phyloP scores from a whole-genome alignment of 2,329 filamentous ascomycete species.

The Ascochyta clinopodiicola region DNA sequence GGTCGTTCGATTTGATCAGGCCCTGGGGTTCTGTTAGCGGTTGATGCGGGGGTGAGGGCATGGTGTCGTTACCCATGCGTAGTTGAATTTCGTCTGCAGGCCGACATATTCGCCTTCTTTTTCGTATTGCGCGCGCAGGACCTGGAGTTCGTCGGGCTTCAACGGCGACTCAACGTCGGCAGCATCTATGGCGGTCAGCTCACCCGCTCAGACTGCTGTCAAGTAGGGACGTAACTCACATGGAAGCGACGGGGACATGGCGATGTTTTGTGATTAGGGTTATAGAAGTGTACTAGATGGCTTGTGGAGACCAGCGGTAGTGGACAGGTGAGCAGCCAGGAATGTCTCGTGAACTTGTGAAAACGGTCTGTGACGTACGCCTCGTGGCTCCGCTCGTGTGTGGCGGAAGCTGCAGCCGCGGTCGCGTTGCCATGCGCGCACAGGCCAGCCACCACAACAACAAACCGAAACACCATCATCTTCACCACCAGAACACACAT shows the following conservation, averaged over 20 bases:
- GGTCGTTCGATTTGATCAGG: constrained; percentile 87
- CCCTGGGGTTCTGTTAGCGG: constrained; percentile 63
- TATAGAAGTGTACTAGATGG: background rate
- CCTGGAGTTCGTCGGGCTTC: constrained; percentile 88
- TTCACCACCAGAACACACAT: constrained; percentile 5
- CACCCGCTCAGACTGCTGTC: background rate
- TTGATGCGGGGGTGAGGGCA: background rate
- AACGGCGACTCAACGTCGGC: constrained; percentile 96
- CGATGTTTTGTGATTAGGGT: background rate
- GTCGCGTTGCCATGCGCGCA: constrained; percentile 43
- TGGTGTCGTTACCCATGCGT: constrained; percentile 78
- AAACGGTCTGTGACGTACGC: constrained; percentile 44
- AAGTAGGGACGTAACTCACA: constrained; percentile 31
- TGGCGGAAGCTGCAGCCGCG: constrained; percentile 28
- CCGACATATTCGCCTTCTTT: constrained; percentile 97
- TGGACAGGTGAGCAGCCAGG: constrained; percentile 4
- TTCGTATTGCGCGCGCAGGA: constrained; percentile 92
- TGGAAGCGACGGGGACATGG: constrained; percentile 47
- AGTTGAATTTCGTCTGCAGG: constrained; percentile 99
- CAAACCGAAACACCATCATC: constrained; percentile 37
- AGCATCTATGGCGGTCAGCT: constrained; percentile 70
- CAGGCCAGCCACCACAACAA: constrained; percentile 38
- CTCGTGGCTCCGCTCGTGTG: constrained; percentile 29
- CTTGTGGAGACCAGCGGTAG: background rate
- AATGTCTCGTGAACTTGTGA: constrained; percentile 35